phyloP scores from a whole-genome alignment of 1,284 basidiomycete genomes.

The Tranzscheliella williamsii region DNA sequence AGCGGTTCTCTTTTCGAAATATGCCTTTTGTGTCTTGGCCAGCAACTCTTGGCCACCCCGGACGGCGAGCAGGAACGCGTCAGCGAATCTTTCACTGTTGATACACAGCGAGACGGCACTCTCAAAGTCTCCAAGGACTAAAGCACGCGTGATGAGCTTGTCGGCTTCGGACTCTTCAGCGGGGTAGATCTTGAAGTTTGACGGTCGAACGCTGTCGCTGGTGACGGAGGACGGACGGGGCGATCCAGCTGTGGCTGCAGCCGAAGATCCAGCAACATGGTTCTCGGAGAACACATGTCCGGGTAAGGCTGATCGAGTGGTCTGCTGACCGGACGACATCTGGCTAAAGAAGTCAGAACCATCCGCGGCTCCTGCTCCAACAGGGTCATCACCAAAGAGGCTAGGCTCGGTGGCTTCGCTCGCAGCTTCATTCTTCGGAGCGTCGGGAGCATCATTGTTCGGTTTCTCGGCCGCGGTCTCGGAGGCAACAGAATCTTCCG shows the following conservation, averaged over 20 bases:
- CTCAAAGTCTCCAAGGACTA: slow-evolving; percentile 91
- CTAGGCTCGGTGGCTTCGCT: slow-evolving; percentile 66
- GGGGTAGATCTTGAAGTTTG: slow-evolving; percentile 90
- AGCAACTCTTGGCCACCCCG: slow-evolving; percentile 89
- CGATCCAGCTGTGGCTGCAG: slow-evolving; percentile 65
- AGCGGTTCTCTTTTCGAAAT: slow-evolving; percentile 81
- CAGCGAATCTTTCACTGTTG: slow-evolving; percentile 85
- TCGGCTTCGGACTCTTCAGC: slow-evolving; percentile 84
- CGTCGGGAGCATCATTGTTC: slow-evolving; percentile 1
- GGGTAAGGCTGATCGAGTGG: slow-evolving; percentile 66
- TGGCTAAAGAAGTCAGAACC: slow-evolving; percentile 84
- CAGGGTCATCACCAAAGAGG: slow-evolving; percentile 80
- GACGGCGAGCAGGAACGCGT: slow-evolving; percentile 89
- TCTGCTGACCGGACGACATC: slow-evolving; percentile 62
- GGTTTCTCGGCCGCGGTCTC: too few species aligned
- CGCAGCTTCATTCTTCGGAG: slow-evolving; percentile 62
- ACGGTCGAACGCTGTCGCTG: slow-evolving; percentile 68
- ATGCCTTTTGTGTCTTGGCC: slow-evolving; percentile 85
- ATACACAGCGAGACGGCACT: slow-evolving; percentile 90
- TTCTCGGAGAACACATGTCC: slow-evolving; percentile 70
- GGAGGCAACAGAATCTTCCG: slow-evolving; percentile 29
- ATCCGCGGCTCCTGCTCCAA: slow-evolving; percentile 67
- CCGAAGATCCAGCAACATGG: slow-evolving; percentile 25
- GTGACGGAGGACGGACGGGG: slow-evolving; percentile 71
- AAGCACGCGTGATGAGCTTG: slow-evolving; percentile 83